Base-by-base conservation (phyloP, 495 filamentous ascomycete species). In the Hyphodiscus hymeniophilus region DNA sequence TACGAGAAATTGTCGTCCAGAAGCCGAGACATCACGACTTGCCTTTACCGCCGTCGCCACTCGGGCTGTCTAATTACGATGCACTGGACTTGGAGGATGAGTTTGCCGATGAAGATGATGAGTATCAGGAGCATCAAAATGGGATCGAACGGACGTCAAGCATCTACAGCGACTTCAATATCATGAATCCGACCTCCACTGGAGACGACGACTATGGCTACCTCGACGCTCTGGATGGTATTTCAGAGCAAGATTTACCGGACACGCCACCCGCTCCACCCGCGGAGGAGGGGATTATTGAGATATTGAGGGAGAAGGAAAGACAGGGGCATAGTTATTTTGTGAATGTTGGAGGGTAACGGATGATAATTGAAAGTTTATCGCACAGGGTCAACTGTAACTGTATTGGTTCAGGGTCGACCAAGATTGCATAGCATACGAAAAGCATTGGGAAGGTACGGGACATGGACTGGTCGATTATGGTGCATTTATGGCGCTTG, bases 181-280 rank as follows among this genome's bases (percentile, higher is more conserved):
- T 62, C 39, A 54, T 60, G 54, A 52, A 63, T 23, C 58, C 58
- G 6, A 30, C 48, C 16, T 39, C 49, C 8, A 36, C 28, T 16
- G 50, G 46, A 13, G 48, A 41, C 6, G 58, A 61, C 21, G 52
- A 52, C n/a, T 58, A 66, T 50, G 69, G 66, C 33, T 66, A 66
- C 47, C 54, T 72, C 20, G 72, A 75, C 47, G 68, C 65, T 26
- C 52, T 75, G 16, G 72, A 75, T 43, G 69, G 68, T 2, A 71
- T 64, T 18, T 41, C 45, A 24, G 38, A 18, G 22, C 12, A 54
- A 20, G 48, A 59, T 42, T 39, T 59, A 20, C 57, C 57, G 12
- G 52, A 55, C 26, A 47, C 42, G n/a, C 56, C 51, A 28, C 61
- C 61, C 1, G 22, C 48, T 3, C 51, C 47, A 35, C 59, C 56